A percentile compares a stretch with the other conserved stretches of the same genome.
Conservation (phyloP, 2,329 filamentous ascomycete genomes). For the Scolecobasidium constrictum region DNA sequence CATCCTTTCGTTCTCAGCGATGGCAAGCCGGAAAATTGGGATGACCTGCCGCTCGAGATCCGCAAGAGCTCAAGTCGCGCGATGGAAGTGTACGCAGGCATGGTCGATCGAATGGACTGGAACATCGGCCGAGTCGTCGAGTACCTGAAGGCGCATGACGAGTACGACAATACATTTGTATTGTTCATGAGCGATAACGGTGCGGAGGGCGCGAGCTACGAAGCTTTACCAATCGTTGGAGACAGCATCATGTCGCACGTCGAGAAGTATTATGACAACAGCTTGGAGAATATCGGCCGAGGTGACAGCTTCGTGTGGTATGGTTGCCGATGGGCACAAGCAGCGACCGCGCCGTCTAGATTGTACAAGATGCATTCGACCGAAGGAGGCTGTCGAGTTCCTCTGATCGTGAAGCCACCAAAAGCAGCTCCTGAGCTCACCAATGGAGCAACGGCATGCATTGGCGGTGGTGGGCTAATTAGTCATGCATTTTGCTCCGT, state of each 20-base stretch:
- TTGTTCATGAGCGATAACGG: conserved; percentile 55
- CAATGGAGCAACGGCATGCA: too few species aligned
- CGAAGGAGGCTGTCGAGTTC: conserved; percentile 10
- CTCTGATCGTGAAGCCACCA: not conserved
- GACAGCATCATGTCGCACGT: not conserved
- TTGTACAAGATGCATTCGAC: conserved; percentile 37
- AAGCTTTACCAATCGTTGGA: not conserved
- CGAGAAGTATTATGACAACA: not conserved
- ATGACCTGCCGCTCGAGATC: conserved; percentile 35
- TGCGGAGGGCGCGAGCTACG: conserved; percentile 47
- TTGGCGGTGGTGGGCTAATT: not conserved
- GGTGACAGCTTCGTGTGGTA: not conserved
- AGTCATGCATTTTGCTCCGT: conserved; percentile 17
- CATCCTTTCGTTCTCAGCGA: conserved; percentile 41
- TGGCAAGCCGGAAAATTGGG: conserved; percentile 37
- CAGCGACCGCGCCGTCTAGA: conserved; percentile 39
- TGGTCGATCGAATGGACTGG: conserved; percentile 52
- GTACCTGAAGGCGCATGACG: conserved; percentile 43
- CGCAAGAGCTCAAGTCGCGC: conserved; percentile 38
- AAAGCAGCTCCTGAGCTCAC: not conserved
- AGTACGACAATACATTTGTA: conserved; percentile 54
- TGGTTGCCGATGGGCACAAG: conserved; percentile 41
- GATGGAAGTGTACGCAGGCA: conserved; percentile 54
- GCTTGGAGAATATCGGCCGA: not conserved
- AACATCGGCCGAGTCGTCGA: conserved; percentile 50